Evolutionary conservation across 495 filamentous ascomycete genomes (phyloP).

Genomic region (Penicillium paxilli): DNA sequence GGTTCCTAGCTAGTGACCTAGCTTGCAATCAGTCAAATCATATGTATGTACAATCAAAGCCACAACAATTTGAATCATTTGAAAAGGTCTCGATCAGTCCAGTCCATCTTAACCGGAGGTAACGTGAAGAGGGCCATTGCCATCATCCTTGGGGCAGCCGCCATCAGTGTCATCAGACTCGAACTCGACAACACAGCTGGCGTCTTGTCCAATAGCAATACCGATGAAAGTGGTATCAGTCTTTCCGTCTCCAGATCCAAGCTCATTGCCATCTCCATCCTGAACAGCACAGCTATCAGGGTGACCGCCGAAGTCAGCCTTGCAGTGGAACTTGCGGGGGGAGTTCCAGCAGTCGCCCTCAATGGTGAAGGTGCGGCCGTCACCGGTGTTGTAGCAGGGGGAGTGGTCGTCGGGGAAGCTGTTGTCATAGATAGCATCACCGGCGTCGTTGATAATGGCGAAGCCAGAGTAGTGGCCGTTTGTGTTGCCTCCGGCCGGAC

Average conservation of each 20-base stretch:
- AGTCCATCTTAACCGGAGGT: conserved; percentile 15
- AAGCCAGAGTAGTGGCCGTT: conserved; percentile 15
- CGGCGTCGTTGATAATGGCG: conserved; percentile 14
- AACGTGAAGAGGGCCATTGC: conserved; percentile 19
- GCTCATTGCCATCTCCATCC: conserved; percentile 16
- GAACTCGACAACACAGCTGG: conserved; percentile 21
- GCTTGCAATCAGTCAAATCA: no score
- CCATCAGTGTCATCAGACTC: conserved; percentile 12
- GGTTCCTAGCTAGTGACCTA: no score
- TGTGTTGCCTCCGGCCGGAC: conserved; percentile 13
- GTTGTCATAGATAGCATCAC: conserved; percentile 19
- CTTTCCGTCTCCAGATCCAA: conserved; percentile 14
- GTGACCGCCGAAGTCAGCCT: conserved; percentile 15
- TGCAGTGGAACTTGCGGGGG: conserved; percentile 20
- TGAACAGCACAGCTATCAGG: conserved; percentile 20
- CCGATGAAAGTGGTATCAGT: conserved; percentile 17
- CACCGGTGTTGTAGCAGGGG: conserved; percentile 20
- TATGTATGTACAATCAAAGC: no score
- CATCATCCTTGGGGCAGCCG: conserved; percentile 18
- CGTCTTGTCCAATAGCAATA: conserved; percentile 17
- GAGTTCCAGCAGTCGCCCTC: conserved; percentile 21
- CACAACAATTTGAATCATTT: no score
- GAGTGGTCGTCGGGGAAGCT: conserved; percentile 13
- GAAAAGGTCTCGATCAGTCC: no score
- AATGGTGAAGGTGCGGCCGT: conserved; percentile 20